Conservation (phyloP, 129 eudicot genomes). For the Kitagawia praeruptora region DNA sequence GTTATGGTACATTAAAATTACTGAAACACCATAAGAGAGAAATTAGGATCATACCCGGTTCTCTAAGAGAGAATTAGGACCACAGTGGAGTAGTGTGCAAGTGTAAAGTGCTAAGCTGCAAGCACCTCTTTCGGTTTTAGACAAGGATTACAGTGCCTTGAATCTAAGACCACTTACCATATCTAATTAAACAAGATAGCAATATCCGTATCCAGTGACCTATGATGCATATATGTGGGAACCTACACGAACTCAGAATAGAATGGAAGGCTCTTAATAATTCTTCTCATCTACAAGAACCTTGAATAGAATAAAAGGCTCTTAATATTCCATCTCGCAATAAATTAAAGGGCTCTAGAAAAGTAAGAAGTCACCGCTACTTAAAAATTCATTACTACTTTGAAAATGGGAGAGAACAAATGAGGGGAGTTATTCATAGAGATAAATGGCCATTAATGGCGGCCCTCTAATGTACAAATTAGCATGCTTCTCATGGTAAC, state of each 20-base stretch:
- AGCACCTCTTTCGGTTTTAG: neutral
- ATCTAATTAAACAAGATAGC: neutral
- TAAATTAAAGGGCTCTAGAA: conserved; percentile 21
- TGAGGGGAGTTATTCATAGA: conserved; percentile 6
- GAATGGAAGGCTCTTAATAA: neutral
- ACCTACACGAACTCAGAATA: neutral
- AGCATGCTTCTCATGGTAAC: conserved; percentile 14
- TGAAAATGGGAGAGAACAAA: conserved; percentile 15
- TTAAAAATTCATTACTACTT: conserved; percentile 21
- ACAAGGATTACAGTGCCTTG: neutral
- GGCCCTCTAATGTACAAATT: conserved; percentile 44
- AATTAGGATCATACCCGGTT: neutral
- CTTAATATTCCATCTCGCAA: neutral
- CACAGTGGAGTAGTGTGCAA: neutral
- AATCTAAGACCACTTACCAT: neutral
- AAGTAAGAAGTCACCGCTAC: conserved; percentile 4
- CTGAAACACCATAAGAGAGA: neutral
- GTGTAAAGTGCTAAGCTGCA: neutral
- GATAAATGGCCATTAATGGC: conserved; percentile 22
- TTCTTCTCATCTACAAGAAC: neutral
- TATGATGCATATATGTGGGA: neutral
- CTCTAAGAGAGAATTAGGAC: neutral
- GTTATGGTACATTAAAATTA: neutral
- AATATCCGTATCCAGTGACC: neutral
- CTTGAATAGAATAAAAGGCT: neutral